Evolutionary conservation across 2,329 filamentous ascomycete species (phyloP), one percentile per base, ranked within the genome.

Genomic region (Verticillium klebahnii): DNA sequence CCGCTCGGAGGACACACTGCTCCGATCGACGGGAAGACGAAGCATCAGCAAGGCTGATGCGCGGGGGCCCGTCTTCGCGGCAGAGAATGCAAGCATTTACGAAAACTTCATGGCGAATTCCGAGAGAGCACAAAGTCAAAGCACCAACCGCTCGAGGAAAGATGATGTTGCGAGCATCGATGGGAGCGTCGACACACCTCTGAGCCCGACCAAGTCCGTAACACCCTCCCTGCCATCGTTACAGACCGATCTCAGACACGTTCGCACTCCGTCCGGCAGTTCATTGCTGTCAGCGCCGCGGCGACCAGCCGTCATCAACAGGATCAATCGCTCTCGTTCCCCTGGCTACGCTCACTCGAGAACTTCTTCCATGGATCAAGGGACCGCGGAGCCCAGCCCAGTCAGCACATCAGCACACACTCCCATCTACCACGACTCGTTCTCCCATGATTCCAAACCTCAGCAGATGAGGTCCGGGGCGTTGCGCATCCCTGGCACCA

Each of bases 341-440:
- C 75, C 79, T 2, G 76, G 72, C 7, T 73, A 72, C 32, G 74
- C 74, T 8, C 78, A 75, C 15, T 88, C 86, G 14, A 78, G 84
- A 63, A 84, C 84, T 7, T 87, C 85, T 1, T 88, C 85, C 1
- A 73, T 84, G 59, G 86, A 87, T 56, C 80, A 81, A 29, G 81
- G 82, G 58, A 83, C 79, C 15, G 80, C 83, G 17, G 84, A 85
- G 71, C 76, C 84, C 7, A 88, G 79, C 64, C 80, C 82, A 5
- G 77, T 87, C 65, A 85, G 77, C 67, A 85, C 84, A 6, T 83
- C 85, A 45, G 84, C 84, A 5, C 85, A 87, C 66, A 82, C 83
- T 62, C 84, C 78, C 15, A 76, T 87, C 14, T 80, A 82, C 56
- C 85, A 87, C 65, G 82, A 83, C 56, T 84, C 83, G 0, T 86